Evolutionary conservation across 176 grass and related monocot genomes (phyloP).

Genomic region (Zoysia japonica): DNA sequence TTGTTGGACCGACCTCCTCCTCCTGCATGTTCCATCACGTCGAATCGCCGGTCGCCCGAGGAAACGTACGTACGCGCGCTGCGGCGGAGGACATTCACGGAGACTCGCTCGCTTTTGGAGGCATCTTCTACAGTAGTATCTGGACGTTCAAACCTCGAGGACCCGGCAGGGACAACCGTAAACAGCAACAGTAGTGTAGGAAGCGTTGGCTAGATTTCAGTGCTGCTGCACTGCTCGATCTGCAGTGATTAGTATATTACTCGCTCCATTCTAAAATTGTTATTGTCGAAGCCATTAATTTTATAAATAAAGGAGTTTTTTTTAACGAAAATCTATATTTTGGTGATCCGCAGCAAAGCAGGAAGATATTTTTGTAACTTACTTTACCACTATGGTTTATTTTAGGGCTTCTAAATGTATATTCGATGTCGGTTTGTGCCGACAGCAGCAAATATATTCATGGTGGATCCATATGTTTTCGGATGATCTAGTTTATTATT

Average conservation of each 20-base stretch:
- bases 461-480: no score
- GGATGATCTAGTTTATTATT: no score
- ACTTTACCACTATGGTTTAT: no score
- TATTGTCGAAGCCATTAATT: no score
- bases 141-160: constrained; percentile 17
- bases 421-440: no score
- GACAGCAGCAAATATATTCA: no score
- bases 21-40: constrained; percentile 45
- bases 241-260: not conserved
- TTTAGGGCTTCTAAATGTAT: no score
- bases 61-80: not conserved
- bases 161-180: constrained; percentile 1
- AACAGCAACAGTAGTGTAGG: constrained; percentile 1
- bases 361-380: no score
- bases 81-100: constrained; percentile 34
- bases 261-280: no score
- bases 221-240: not conserved
- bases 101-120: constrained; percentile 39
- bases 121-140: not conserved
- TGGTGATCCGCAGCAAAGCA: no score
- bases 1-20: not conserved
- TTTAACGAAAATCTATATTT: not conserved
- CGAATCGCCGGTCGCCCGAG: constrained; percentile 23
- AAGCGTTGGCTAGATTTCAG: not conserved
- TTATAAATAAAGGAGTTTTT: no score